These are phyloP conservation scores for Leptographium procerum DNA, from an alignment of 2,329 filamentous ascomycete species.

Conservation along the genomic window DNA sequence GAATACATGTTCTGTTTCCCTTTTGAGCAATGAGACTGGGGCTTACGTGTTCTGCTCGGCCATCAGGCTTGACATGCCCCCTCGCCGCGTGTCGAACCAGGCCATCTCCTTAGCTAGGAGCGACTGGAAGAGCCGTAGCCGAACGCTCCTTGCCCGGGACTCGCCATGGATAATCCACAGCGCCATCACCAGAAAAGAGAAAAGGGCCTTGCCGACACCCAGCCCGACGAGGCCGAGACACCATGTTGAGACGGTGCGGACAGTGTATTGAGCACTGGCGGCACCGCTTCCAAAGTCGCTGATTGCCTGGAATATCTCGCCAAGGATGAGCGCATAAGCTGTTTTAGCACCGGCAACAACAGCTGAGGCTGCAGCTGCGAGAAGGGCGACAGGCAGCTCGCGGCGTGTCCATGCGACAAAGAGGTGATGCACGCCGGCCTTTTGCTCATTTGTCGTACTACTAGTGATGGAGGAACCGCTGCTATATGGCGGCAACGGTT, in stretches of 20 bases:
- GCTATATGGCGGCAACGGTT: neutral
- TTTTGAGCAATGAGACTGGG: neutral
- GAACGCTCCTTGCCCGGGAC: constrained; percentile 57
- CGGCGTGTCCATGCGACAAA: constrained; percentile 60
- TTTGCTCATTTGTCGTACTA: too few relatives aligned
- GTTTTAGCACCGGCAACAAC: constrained; percentile 53
- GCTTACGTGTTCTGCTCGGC: constrained; percentile 62
- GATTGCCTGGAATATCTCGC: constrained; percentile 63
- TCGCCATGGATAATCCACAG: constrained; percentile 74
- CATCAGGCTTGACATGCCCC: constrained; percentile 62
- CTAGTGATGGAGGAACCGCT: too few relatives aligned
- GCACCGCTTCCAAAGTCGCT: constrained; percentile 47
- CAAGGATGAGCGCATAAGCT: constrained; percentile 57
- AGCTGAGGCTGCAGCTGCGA: constrained; percentile 45
- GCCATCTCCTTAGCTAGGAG: constrained; percentile 62
- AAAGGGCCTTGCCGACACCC: constrained; percentile 53
- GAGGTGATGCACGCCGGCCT: constrained; percentile 27
- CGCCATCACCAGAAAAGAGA: constrained; percentile 54
- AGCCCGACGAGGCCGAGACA: constrained; percentile 52
- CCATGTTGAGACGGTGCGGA: constrained; percentile 44
- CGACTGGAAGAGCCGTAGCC: constrained; percentile 52
- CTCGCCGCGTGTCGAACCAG: constrained; percentile 69
- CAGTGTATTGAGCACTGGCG: constrained; percentile 28
- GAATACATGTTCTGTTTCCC: neutral
- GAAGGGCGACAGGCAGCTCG: constrained; percentile 43